phyloP scores from a whole-genome alignment of 208 protist species.

The Angomonas ambiguus region DNA sequence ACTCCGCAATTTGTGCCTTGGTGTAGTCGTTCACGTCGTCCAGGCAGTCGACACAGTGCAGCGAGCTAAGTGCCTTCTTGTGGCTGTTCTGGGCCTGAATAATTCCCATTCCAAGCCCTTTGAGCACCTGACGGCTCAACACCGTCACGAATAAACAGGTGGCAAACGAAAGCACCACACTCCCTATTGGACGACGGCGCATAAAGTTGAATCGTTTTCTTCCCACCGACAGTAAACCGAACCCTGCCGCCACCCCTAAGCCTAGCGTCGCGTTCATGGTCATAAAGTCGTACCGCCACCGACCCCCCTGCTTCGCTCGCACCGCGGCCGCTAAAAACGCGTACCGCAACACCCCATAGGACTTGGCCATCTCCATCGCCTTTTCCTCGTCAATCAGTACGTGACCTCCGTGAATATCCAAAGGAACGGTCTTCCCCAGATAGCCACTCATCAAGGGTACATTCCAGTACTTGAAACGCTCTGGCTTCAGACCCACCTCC shows the following conservation, averaged over 20 bases:
- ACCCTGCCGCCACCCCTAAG: conserved; percentile 37
- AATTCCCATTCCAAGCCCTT: conserved; percentile 55
- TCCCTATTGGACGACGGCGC: conserved; percentile 59
- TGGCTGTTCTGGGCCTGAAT: conserved; percentile 67
- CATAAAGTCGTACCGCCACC: conserved; percentile 78
- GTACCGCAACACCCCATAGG: conserved; percentile 75
- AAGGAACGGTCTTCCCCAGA: conserved; percentile 57
- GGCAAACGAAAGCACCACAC: conserved; percentile 28
- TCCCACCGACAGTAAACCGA: conserved; percentile 33
- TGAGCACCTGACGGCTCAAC: conserved; percentile 36
- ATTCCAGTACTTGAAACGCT: conserved; percentile 59
- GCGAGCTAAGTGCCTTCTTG: conserved; percentile 44
- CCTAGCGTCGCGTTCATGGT: conserved; percentile 76
- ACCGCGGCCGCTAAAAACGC: conserved; percentile 54
- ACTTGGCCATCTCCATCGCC: conserved; percentile 36
- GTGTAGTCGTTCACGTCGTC: conserved; percentile 74
- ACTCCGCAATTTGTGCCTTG: conserved; percentile 46
- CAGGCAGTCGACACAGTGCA: conserved; percentile 72
- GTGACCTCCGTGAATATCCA: conserved; percentile 73
- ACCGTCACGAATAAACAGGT: conserved; percentile 39
- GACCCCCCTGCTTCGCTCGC: conserved; percentile 58
- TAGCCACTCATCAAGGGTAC: conserved; percentile 67
- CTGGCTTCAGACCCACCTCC: conserved; percentile 33
- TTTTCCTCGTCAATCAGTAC: conserved; percentile 71
- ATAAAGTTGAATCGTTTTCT: conserved; percentile 49